Conservation (phyloP, 2,329 filamentous ascomycete genomes). For the Alternaria sp. region DNA sequence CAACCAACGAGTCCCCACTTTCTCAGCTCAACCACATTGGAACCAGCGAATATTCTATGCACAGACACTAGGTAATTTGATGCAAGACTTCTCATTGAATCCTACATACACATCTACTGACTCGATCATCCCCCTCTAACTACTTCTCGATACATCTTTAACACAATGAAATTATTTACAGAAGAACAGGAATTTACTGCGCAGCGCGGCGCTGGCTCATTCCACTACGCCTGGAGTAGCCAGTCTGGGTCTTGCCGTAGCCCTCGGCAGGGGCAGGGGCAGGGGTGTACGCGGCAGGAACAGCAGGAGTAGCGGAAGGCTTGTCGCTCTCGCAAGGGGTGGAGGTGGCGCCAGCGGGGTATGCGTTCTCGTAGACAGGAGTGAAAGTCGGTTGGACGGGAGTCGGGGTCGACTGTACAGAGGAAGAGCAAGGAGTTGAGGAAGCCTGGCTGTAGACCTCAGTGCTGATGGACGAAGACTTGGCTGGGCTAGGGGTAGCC, state of each 20-base stretch:
- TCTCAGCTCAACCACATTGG: not conserved
- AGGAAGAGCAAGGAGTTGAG: slow-evolving; percentile 1
- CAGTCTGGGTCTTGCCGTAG: slow-evolving; percentile 6
- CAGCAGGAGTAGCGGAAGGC: slow-evolving; percentile 6
- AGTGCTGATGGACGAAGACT: not conserved
- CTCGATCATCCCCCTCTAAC: not conserved
- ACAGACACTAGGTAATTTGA: not conserved
- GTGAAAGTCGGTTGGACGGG: not conserved
- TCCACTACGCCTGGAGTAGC: slow-evolving; percentile 31
- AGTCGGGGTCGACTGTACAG: not conserved
- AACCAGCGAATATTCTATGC: not conserved
- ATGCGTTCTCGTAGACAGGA: slow-evolving; percentile 5
- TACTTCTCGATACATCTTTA: not conserved
- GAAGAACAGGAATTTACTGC: not conserved
- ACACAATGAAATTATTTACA: not conserved
- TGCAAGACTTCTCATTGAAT: not conserved
- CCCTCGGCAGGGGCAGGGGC: not conserved
- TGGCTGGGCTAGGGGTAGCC: not conserved
- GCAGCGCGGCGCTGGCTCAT: slow-evolving; percentile 29
- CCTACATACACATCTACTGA: not conserved
- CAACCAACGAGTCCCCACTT: not conserved
- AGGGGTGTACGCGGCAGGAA: not conserved
- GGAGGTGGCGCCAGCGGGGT: slow-evolving; percentile 9
- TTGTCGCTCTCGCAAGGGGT: slow-evolving; percentile 20
- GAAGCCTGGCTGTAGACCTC: not conserved